Conservation (phyloP, 352 stramenopile genomes). For the Pilasporangium apinafurcum region DNA sequence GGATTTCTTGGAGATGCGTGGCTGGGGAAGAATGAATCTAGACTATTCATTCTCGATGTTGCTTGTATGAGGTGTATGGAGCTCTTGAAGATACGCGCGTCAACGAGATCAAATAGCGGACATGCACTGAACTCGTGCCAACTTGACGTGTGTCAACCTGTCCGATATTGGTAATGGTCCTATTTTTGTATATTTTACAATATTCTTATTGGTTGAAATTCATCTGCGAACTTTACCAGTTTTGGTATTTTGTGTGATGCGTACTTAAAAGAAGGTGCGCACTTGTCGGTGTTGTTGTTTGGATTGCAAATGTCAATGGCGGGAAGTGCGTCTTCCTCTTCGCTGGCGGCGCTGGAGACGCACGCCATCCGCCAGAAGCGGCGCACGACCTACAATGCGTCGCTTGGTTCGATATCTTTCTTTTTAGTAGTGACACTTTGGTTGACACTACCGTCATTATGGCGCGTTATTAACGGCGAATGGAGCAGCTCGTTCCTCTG, state of each 20-base stretch:
- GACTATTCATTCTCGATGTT: constrained; percentile 57
- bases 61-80: background rate
- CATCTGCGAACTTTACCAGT: too few relatives aligned
- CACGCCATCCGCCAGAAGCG: constrained; percentile 59
- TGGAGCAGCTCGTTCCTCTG: constrained; percentile 47
- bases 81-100: background rate
- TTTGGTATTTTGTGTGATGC: too few relatives aligned
- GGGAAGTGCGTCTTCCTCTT: background rate
- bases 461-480: constrained; percentile 69
- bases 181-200: too few relatives aligned
- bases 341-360: constrained; percentile 53
- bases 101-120: too few relatives aligned
- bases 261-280: too few relatives aligned
- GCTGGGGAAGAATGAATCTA: constrained; percentile 65
- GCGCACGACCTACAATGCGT: constrained; percentile 50
- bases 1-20: constrained; percentile 57
- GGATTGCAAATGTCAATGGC: background rate
- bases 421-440: constrained; percentile 31
- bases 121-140: too few relatives aligned
- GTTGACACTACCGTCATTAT: constrained; percentile 53
- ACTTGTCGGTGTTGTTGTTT: background rate
- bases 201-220: too few relatives aligned
- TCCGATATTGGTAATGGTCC: too few relatives aligned
- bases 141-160: too few relatives aligned
- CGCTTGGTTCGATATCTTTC: constrained; percentile 35